phyloP scores from a whole-genome alignment of 371 early-diverging fungal genomes.

The Amoeboaphelidium occidentale region DNA sequence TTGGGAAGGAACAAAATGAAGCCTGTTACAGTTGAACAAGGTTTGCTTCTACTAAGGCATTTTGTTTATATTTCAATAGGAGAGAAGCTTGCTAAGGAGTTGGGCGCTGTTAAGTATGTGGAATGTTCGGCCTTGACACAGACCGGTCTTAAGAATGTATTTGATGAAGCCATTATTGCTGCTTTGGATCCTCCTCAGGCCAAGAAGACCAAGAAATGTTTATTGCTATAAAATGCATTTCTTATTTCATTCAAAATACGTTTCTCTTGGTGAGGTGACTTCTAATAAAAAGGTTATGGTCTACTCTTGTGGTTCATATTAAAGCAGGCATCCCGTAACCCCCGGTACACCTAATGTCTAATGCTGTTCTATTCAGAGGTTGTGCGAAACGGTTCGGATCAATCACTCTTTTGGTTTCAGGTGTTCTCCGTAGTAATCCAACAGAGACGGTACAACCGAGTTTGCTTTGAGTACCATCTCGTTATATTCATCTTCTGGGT shows the following conservation, averaged over 20 bases:
- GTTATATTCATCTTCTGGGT: constrained; percentile 58
- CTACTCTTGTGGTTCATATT: too few species aligned
- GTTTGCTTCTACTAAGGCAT: too few species aligned
- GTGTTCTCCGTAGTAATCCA: too few species aligned
- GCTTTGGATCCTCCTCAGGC: constrained; percentile 71
- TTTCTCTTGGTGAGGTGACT: too few species aligned
- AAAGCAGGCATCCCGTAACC: too few species aligned
- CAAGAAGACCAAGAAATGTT: constrained; percentile 17
- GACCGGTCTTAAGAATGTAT: constrained; percentile 86
- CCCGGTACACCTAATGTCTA: too few species aligned
- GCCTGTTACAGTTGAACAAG: constrained; percentile 48
- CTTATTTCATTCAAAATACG: too few species aligned
- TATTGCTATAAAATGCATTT: not conserved
- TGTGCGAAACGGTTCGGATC: too few species aligned
- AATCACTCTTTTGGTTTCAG: too few species aligned
- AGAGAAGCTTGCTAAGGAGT: constrained; percentile 39
- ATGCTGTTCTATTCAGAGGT: too few species aligned
- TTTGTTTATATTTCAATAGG: too few species aligned
- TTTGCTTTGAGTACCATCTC: constrained; percentile 23
- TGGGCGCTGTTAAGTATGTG: constrained; percentile 84
- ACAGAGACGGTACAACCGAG: not conserved
- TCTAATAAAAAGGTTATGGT: too few species aligned
- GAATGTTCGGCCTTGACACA: constrained; percentile 94
- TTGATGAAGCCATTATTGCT: constrained; percentile 96
- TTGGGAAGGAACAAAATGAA: constrained; percentile 53